phyloP scores from a whole-genome alignment of 2,329 filamentous ascomycete genomes.

The Aspergillus fijiensis region DNA sequence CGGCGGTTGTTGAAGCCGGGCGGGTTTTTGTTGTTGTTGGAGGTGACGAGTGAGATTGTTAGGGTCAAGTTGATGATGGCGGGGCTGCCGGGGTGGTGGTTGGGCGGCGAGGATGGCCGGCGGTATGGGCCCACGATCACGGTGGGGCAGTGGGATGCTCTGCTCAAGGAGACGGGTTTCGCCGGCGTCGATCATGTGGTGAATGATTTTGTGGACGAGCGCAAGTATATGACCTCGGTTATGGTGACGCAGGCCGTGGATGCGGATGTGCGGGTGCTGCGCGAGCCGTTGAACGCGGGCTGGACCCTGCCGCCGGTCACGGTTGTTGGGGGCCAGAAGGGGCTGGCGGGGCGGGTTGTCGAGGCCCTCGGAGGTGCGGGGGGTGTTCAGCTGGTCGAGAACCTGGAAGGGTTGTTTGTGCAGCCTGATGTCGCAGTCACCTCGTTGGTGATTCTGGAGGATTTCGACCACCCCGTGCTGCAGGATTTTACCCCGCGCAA shows the following conservation, averaged over 20 bases:
- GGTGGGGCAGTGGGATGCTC: slow-evolving; percentile 32
- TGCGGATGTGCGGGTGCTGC: not conserved
- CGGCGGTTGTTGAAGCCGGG: slow-evolving; percentile 43
- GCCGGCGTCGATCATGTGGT: slow-evolving; percentile 21
- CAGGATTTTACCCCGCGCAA: not conserved
- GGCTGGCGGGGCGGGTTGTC: not conserved
- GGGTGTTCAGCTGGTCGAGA: not conserved
- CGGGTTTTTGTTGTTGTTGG: slow-evolving; percentile 46
- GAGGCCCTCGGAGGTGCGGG: not conserved
- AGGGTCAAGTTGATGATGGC: slow-evolving; percentile 8
- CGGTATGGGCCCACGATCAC: slow-evolving; percentile 27
- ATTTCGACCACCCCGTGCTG: slow-evolving; percentile 8
- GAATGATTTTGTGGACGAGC: not conserved
- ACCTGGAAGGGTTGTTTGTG: not conserved
- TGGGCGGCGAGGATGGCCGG: slow-evolving; percentile 27
- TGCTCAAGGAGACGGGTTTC: slow-evolving; percentile 34
- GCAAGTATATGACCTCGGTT: not conserved
- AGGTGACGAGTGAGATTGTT: slow-evolving; percentile 28
- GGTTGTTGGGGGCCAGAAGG: not conserved
- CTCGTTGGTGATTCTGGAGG: not conserved
- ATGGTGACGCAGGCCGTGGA: slow-evolving; percentile 1
- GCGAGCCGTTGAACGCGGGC: not conserved
- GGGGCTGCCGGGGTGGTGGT: slow-evolving; percentile 34
- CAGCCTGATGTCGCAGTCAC: not conserved
- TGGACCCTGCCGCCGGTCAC: not conserved